Evolutionary conservation across 257 asterid genomes (phyloP).

Genomic region (Solanum verrucosum): DNA sequence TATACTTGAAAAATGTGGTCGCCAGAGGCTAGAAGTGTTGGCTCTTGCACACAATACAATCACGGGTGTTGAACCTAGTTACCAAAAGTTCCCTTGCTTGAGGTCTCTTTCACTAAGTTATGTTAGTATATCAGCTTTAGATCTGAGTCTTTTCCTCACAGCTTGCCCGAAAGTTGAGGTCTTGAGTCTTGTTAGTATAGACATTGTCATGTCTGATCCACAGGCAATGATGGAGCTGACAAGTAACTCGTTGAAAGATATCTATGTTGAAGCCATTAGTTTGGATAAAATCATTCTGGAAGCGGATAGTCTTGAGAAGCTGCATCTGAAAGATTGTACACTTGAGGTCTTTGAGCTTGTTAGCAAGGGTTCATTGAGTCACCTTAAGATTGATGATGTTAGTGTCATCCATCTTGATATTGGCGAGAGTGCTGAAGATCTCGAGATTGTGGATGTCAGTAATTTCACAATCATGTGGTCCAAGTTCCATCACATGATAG

Average conservation of each 20-base stretch:
- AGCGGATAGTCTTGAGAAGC: constrained; percentile 73
- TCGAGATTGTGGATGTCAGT: constrained; percentile 82
- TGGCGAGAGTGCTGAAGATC: constrained; percentile 73
- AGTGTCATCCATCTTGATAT: constrained; percentile 92
- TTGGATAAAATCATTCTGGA: constrained; percentile 79
- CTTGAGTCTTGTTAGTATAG: constrained; percentile 57
- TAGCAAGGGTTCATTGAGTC: constrained; percentile 61
- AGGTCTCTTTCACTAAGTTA: constrained; percentile 58
- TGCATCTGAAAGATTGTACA: constrained; percentile 82
- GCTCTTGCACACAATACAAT: constrained; percentile 70
- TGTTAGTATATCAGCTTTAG: constrained; percentile 74
- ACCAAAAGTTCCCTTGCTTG: constrained; percentile 68
- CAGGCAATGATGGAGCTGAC: constrained; percentile 68
- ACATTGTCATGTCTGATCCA: constrained; percentile 78
- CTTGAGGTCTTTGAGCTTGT: constrained; percentile 81
- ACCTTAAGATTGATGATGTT: constrained; percentile 75
- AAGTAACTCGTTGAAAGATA: constrained; percentile 62
- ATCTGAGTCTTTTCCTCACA: constrained; percentile 63
- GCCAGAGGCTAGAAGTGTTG: constrained; percentile 78
- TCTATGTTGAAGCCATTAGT: constrained; percentile 80
- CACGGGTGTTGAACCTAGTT: constrained; percentile 75
- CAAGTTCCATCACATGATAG: constrained; percentile 80
- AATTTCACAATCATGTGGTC: constrained; percentile 94
- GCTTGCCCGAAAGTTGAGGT: constrained; percentile 62
- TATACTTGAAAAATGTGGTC: constrained; percentile 79